A percentile compares a stretch with the other conserved stretches of the same genome.
These are phyloP conservation scores for Rhodocollybia butyracea DNA, from an alignment of 768 basidiomycete species.

Conservation along the genomic window DNA sequence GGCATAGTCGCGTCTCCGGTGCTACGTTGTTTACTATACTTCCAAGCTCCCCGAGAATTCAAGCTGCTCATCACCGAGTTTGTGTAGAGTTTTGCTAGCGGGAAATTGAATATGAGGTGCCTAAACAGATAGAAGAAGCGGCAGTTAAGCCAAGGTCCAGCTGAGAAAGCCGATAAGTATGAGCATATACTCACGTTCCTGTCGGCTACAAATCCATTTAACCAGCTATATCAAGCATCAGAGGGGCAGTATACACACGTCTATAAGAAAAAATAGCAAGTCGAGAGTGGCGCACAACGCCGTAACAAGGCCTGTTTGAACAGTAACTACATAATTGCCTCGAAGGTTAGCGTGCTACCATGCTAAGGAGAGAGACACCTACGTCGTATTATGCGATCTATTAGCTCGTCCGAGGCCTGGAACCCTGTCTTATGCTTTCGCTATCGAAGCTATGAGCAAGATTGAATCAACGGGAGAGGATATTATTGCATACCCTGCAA, in stretches of 20 bases:
- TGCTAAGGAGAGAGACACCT: background rate
- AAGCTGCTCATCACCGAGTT: conserved; percentile 33
- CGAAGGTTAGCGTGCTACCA: background rate
- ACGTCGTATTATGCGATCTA: conserved; percentile 35
- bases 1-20: background rate
- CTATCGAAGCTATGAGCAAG: conserved; percentile 16
- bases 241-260: background rate
- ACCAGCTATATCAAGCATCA: background rate
- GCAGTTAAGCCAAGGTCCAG: background rate
- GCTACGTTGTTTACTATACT: background rate
- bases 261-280: conserved; percentile 25
- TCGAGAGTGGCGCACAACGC: conserved; percentile 27
- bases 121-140: conserved; percentile 1
- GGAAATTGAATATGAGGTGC: conserved; percentile 31
- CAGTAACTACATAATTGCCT: conserved; percentile 20
- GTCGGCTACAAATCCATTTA: conserved; percentile 6
- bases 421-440: conserved; percentile 33
- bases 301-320: conserved; percentile 33
- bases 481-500: background rate
- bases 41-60: conserved; percentile 32
- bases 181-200: conserved; percentile 12
- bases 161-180: background rate
- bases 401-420: conserved; percentile 28
- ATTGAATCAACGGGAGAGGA: background rate
- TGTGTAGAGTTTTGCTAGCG: conserved; percentile 33